phyloP scores from a whole-genome alignment of 2,329 filamentous ascomycete species.

The Aureobasidium sp. region DNA sequence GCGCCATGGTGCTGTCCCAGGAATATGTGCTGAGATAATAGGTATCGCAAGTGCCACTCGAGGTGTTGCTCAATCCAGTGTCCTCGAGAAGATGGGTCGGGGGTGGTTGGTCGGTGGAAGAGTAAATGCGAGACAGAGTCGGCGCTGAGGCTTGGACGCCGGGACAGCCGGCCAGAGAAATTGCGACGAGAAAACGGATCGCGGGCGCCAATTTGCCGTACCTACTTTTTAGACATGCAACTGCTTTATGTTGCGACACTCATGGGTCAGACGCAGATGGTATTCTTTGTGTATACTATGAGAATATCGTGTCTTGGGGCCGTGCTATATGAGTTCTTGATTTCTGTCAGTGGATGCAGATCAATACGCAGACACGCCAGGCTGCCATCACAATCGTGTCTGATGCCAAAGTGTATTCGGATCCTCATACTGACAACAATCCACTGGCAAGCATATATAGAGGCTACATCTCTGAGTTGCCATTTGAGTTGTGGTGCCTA shows the following conservation, averaged over 20 bases:
- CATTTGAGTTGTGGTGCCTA: background rate
- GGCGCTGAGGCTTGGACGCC: background rate
- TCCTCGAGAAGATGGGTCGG: background rate
- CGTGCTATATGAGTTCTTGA: background rate
- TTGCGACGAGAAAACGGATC: constrained; percentile 3
- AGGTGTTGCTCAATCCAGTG: background rate
- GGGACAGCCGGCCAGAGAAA: constrained; percentile 7
- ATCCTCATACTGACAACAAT: background rate
- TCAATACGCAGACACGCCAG: too few species aligned
- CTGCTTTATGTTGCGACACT: background rate
- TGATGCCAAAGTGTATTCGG: background rate
- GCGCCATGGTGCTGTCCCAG: constrained; percentile 14
- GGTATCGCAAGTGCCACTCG: background rate
- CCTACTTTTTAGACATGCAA: background rate
- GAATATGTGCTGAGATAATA: background rate
- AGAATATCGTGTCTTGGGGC: background rate
- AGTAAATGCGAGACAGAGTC: background rate
- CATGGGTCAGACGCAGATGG: background rate
- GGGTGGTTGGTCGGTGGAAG: background rate
- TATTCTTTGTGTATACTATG: background rate
- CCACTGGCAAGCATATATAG: background rate
- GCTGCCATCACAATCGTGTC: background rate
- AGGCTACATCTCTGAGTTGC: background rate
- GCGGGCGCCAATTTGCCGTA: constrained; percentile 1
- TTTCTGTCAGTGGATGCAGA: background rate